A percentile compares a stretch with the other conserved stretches of the same genome.
Evolutionary conservation across 2,329 filamentous ascomycete species (phyloP).

Genomic region (Aspergillus sp.): DNA sequence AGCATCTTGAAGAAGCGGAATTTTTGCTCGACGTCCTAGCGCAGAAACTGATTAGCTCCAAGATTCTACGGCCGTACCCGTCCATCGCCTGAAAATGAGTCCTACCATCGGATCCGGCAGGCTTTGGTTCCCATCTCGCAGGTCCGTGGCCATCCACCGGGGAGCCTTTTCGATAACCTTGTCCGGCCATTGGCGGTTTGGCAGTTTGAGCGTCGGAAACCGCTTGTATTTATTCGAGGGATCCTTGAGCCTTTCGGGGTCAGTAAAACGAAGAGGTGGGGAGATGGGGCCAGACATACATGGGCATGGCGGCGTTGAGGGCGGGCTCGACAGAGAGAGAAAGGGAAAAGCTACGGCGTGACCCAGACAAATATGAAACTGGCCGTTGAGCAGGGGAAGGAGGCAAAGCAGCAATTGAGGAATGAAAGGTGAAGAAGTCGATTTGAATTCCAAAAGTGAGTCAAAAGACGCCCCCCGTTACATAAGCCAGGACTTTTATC

Average conservation of each 20-base stretch:
- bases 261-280: slow-evolving; percentile 2
- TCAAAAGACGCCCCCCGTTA: too few species aligned
- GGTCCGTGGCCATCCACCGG: slow-evolving; percentile 80
- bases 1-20: slow-evolving; percentile 94
- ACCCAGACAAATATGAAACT: too few species aligned
- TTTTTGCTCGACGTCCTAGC: slow-evolving; percentile 84
- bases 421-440: too few species aligned
- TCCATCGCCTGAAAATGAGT: neutral
- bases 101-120: slow-evolving; percentile 82
- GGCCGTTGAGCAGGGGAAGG: too few species aligned
- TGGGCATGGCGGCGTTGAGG: slow-evolving; percentile 24
- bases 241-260: slow-evolving; percentile 36
- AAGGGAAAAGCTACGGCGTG: slow-evolving; percentile 1
- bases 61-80: too few species aligned
- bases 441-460: too few species aligned
- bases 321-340: slow-evolving; percentile 4
- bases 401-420: slow-evolving; percentile 5
- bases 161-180: slow-evolving; percentile 76
- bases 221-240: slow-evolving; percentile 41
- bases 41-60: too few species aligned
- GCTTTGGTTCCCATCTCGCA: slow-evolving; percentile 90
- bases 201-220: slow-evolving; percentile 39
- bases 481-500: too few species aligned
- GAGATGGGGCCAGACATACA: slow-evolving; percentile 18
- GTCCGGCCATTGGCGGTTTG: slow-evolving; percentile 63